Evolutionary conservation across 176 grass and related monocot genomes (phyloP), one percentile per base, ranked within the genome.

Genomic region (Raddia guianensis): DNA sequence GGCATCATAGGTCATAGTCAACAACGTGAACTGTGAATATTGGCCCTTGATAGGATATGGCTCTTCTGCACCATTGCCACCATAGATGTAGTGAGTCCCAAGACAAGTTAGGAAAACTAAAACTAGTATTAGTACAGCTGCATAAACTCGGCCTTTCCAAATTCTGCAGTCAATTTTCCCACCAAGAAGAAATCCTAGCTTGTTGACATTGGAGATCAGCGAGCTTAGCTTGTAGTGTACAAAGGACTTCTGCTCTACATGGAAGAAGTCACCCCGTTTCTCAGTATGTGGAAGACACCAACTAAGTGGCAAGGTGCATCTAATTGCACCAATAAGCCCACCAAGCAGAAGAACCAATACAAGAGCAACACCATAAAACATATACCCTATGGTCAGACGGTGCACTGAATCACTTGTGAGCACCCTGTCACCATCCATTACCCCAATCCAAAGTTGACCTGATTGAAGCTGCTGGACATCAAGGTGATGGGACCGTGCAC

Each of bases 1-100:
- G 14, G 92, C 85, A 63, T 98, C 92, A 60, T 95, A 94, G 60
- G 90, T 98, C 92, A 95, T 98, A 42, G 95, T 95, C 70, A 98
- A 75, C 77, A 98, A 64, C 5, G 95, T 98, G 86, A 98, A 98
- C 58, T 93, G 88, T 64, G 95, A 98, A 55, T 91, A 91, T 4
- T 83, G 80, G 1, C 92, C 90, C 43, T 87, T 95, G 46, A 91
- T 18, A 42, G 77, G 65, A 71, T 98, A 98, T 43, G 92, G 82
- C 21, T 91, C 95, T 55, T 90, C 90, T 59, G 86, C 80, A 68
- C 84, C 88, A 61, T 82, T 91, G 42, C 95, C 95, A 40, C 84
- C 90, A 79, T 81, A 95, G 20, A 91, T 67, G 35, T 89, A 93
- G 64, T 88, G 69, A 59, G 95, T 98, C 72, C 95, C 95, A 71